phyloP scores from a whole-genome alignment of 1,284 basidiomycete genomes.

The Ustilago trichophora region DNA sequence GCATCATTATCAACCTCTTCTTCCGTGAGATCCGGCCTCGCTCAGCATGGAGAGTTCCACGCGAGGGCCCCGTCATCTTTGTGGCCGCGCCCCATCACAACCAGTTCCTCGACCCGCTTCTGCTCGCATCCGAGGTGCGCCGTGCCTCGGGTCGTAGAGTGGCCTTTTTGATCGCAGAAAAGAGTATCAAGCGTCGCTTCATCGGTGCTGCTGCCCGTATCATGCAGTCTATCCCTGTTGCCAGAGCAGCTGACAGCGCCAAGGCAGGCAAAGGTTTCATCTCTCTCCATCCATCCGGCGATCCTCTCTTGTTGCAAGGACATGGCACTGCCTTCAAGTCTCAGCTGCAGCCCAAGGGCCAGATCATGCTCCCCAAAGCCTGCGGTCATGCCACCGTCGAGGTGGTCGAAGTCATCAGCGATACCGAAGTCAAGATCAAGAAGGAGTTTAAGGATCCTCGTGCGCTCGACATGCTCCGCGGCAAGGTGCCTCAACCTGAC shows the following conservation, averaged over 20 bases:
- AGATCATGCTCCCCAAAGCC: slow-evolving; percentile 86
- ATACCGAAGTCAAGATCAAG: slow-evolving; percentile 81
- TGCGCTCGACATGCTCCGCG: slow-evolving; percentile 61
- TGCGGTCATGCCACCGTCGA: slow-evolving; percentile 82
- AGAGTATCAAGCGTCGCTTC: slow-evolving; percentile 81
- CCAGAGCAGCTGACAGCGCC: slow-evolving; percentile 88
- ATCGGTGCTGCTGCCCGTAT: slow-evolving; percentile 85
- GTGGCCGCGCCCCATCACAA: slow-evolving; percentile 97
- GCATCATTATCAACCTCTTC: slow-evolving; percentile 89
- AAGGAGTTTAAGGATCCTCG: slow-evolving; percentile 75
- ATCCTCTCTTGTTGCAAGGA: slow-evolving; percentile 77
- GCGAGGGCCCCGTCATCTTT: slow-evolving; percentile 90
- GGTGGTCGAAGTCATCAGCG: slow-evolving; percentile 86
- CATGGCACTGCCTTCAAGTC: slow-evolving; percentile 80
- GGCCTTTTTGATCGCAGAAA: slow-evolving; percentile 91
- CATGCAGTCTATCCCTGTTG: slow-evolving; percentile 82
- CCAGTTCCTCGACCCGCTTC: slow-evolving; percentile 93
- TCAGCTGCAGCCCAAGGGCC: slow-evolving; percentile 81
- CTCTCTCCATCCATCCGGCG: slow-evolving; percentile 72
- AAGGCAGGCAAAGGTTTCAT: slow-evolving; percentile 81
- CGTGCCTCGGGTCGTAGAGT: slow-evolving; percentile 84
- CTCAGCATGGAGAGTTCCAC: slow-evolving; percentile 92
- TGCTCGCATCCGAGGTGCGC: slow-evolving; percentile 84
- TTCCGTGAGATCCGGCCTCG: slow-evolving; percentile 95
- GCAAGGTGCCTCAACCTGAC: slow-evolving; percentile 36